Evolutionary conservation across 2,329 filamentous ascomycete species (phyloP), one percentile per base, ranked within the genome.

Genomic region (Xylaria hypoxylon): DNA sequence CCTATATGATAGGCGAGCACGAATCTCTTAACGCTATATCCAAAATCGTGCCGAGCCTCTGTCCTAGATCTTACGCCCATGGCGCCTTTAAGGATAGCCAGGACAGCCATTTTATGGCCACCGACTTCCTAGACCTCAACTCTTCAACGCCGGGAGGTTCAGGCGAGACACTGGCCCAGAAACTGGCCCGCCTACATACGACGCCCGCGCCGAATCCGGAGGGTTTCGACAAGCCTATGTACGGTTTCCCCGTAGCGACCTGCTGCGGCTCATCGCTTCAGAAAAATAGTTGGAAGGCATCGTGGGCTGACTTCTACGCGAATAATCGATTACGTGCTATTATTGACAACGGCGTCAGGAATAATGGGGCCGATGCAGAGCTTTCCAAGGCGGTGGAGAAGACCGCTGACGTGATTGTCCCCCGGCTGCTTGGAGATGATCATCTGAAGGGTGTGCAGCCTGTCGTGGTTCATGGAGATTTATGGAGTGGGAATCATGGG

Each of bases 401-500:
- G 50, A 90, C 89, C 0, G 90, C 87, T 0, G 73, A 76, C 0
- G 79, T 79, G 7, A 90, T 97, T 0, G 92, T 97, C 1, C 93
- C 93, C 0, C 81, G 90, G 1, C 79, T 97, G n/a, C 81, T 97
- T 13, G 88, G 90, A 0, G 89, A 92, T 59, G 84, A 80, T 0
- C 87, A 89, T 75, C 78, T 96, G 11, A 81, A 87, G 53, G 86
- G 84, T 0, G 84, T 96, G 28, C 82, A 77, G n/a, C 93, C 94
- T 0, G 94, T 96, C 0, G 86, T 97, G 5, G 84, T 97, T 0
- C 95, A 98, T 75, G 95, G 95, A 0, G 94, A 97, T 80, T 79
- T 97, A n/a, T 97, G 95, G 95, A 92, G 89, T 70, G 95, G 95
- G 0, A 97, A 97, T 78, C 88, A 91, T 56, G 87, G 88, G 11